Conservation (phyloP, 1,284 basidiomycete species). For the Farysia itapuensis region DNA sequence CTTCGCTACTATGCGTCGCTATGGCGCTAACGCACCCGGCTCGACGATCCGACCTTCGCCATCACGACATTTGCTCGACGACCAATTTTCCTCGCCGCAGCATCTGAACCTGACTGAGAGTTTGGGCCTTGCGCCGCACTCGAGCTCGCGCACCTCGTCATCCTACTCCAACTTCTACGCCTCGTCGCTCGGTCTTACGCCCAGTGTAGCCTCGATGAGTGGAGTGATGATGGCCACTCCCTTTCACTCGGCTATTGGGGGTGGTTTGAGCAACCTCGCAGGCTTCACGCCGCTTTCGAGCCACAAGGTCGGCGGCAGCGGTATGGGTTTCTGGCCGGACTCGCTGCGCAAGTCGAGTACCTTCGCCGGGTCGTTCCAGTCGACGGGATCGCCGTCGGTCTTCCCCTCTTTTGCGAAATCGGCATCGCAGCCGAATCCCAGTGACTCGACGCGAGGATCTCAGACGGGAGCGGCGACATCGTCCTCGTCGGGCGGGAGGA, state of each 20-base stretch:
- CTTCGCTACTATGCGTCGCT: constrained; percentile 16
- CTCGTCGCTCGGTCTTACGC: constrained; percentile 40
- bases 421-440: background rate
- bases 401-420: too few species aligned
- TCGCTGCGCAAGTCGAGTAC: constrained; percentile 12
- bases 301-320: constrained; percentile 1
- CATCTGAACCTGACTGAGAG: constrained; percentile 53
- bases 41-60: constrained; percentile 19
- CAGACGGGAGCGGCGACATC: too few species aligned
- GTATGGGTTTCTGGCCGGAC: constrained; percentile 16
- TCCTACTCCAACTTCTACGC: constrained; percentile 26
- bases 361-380: background rate
- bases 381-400: constrained; percentile 10
- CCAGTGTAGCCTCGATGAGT: constrained; percentile 34
- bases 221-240: constrained; percentile 11
- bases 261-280: constrained; percentile 14
- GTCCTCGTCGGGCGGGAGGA: too few species aligned
- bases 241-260: constrained; percentile 11
- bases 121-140: constrained; percentile 52
- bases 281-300: constrained; percentile 26
- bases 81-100: constrained; percentile 53
- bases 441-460: too few species aligned
- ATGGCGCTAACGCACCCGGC: constrained; percentile 2
- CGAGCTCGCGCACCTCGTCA: constrained; percentile 33
- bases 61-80: constrained; percentile 20